phyloP scores from a whole-genome alignment of 225 moss, liverwort and hornwort species.

The Polytrichum commune region DNA sequence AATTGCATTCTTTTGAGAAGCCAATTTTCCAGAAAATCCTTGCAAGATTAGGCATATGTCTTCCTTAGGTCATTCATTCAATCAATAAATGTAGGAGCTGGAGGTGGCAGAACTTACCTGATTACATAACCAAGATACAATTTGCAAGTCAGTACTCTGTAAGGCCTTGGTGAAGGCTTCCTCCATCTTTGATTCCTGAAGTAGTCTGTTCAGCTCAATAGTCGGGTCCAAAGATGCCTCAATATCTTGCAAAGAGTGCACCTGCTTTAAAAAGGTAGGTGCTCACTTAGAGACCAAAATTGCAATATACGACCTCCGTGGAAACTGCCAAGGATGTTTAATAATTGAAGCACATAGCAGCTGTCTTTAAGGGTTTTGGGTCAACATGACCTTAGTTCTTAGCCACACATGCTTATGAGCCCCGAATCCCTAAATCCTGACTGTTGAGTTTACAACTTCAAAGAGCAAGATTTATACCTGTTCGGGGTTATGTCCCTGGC shows the following conservation, averaged over 20 bases:
- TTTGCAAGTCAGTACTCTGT: constrained; percentile 54
- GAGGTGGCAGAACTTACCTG: constrained; percentile 40
- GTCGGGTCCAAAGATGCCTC: constrained; percentile 79
- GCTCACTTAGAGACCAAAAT: not conserved
- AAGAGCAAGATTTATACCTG: constrained; percentile 28
- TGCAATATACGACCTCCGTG: not conserved
- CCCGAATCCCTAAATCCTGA: too few species aligned
- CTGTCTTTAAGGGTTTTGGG: too few species aligned
- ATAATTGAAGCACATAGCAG: too few species aligned
- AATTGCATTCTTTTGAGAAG: too few species aligned
- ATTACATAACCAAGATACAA: constrained; percentile 78
- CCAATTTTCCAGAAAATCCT: too few species aligned
- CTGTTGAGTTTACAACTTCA: too few species aligned
- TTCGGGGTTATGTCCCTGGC: constrained; percentile 54
- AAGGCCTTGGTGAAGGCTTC: constrained; percentile 82
- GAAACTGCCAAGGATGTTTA: too few species aligned
- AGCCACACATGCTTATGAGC: too few species aligned
- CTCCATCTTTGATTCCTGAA: constrained; percentile 60
- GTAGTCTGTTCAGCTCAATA: constrained; percentile 69
- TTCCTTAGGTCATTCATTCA: too few species aligned
- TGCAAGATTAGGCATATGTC: too few species aligned
- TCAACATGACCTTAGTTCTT: too few species aligned
- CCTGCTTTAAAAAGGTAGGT: constrained; percentile 24
- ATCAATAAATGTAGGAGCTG: not conserved
- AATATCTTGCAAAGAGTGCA: constrained; percentile 62